A percentile compares a stretch with the other conserved stretches of the same genome.
These are phyloP conservation scores for Fomitopsis serialis DNA, from an alignment of 768 basidiomycete genomes.

Conservation along the genomic window DNA sequence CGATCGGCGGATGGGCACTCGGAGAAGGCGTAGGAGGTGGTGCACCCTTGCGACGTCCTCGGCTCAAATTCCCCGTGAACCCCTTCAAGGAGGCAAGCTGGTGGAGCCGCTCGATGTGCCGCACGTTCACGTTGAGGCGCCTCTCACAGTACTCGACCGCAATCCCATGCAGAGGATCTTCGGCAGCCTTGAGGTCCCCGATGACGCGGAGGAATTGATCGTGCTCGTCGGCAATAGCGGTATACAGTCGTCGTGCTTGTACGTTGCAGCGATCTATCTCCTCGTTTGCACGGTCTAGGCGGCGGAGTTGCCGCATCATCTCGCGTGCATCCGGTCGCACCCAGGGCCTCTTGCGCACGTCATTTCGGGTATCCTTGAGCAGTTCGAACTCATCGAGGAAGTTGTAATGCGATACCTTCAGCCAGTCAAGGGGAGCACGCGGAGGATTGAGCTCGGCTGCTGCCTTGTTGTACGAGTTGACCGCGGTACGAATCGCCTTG, in stretches of 20 bases:
- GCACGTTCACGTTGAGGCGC: conserved; percentile 2
- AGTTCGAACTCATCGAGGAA: conserved; percentile 26
- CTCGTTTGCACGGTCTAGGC: conserved; percentile 15
- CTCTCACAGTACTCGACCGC: not conserved
- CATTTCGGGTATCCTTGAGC: conserved; percentile 17
- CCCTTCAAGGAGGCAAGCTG: not conserved
- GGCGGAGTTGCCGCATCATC: conserved; percentile 15
- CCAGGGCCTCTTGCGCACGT: conserved; percentile 23
- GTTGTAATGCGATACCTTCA: conserved; percentile 19
- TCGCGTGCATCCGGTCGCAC: conserved; percentile 12
- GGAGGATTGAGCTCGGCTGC: conserved; percentile 18
- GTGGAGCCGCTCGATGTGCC: conserved; percentile 2
- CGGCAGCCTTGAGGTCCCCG: not conserved
- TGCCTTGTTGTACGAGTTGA: conserved; percentile 23
- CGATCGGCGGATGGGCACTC: too few relatives aligned
- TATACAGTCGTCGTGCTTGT: conserved; percentile 22
- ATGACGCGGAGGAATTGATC: not conserved
- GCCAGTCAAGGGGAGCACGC: conserved; percentile 17
- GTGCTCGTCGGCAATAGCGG: conserved; percentile 19
- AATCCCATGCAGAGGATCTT: not conserved
- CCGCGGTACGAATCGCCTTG: conserved; percentile 18
- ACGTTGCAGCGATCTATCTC: conserved; percentile 20
- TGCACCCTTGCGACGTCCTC: not conserved
- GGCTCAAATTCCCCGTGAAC: conserved; percentile 3
- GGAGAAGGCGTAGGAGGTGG: too few relatives aligned